These are phyloP conservation scores for Kentomonas sorsogonicus DNA, from an alignment of 208 protist genomes.

Conservation along the genomic window DNA sequence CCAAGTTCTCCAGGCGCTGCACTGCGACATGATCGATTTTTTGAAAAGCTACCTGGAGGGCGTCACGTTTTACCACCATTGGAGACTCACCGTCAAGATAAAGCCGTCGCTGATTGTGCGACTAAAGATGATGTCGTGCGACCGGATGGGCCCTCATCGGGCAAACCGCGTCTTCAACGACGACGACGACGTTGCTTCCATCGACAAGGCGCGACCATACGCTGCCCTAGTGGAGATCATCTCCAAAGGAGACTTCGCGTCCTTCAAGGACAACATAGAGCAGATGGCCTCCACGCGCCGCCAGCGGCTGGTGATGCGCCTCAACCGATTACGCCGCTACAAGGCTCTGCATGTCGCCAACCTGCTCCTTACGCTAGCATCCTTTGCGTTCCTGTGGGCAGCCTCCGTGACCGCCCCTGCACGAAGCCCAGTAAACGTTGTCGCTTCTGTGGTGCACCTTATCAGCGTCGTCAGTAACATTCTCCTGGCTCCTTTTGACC, in stretches of 20 bases:
- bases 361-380: constrained; percentile 30
- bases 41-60: constrained; percentile 73
- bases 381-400: constrained; percentile 65
- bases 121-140: constrained; percentile 45
- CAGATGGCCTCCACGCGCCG: constrained; percentile 19
- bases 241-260: constrained; percentile 48
- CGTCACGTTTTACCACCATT: constrained; percentile 52
- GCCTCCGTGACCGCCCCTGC: constrained; percentile 25
- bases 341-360: constrained; percentile 39
- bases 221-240: too few species aligned
- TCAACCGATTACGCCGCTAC: constrained; percentile 13
- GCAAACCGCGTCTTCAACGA: constrained; percentile 2
- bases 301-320: background rate
- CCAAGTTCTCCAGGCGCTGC: constrained; percentile 60
- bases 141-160: constrained; percentile 21
- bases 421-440: constrained; percentile 16
- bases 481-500: constrained; percentile 42
- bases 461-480: constrained; percentile 40
- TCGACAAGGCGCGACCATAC: too few species aligned
- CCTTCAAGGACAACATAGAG: constrained; percentile 44
- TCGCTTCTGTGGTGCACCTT: constrained; percentile 37
- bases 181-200: too few species aligned
- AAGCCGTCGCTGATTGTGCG: constrained; percentile 36
- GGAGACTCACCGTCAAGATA: constrained; percentile 36
- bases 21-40: constrained; percentile 68